Evolutionary conservation across 345 rosid species (phyloP).

Genomic region (Turritis glabra): DNA sequence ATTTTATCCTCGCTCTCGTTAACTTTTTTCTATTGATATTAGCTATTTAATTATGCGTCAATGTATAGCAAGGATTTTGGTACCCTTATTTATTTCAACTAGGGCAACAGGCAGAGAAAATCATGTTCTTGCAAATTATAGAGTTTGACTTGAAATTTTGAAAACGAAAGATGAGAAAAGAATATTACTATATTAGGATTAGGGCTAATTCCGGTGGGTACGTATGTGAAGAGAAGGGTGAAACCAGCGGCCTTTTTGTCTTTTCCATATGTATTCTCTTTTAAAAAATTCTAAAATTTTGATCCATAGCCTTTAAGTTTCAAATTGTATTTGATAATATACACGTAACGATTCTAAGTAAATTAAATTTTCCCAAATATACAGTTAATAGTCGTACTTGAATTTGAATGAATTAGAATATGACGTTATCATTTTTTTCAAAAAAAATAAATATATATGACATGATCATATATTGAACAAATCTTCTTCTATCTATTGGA

Average conservation of each 20-base stretch:
- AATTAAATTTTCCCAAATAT: not conserved
- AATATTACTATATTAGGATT: constrained; percentile 1
- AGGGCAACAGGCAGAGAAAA: not conserved
- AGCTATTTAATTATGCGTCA: no score
- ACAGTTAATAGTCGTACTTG: not conserved
- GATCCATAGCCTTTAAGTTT: not conserved
- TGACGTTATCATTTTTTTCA: not conserved
- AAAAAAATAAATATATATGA: no score
- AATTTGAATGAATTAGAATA: not conserved
- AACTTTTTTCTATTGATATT: not conserved
- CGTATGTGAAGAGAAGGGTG: not conserved
- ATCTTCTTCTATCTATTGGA: not conserved
- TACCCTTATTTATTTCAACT: constrained; percentile 17
- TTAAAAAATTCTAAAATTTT: not conserved
- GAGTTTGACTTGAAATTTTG: constrained; percentile 13
- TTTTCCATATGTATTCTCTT: not conserved
- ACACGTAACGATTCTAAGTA: not conserved
- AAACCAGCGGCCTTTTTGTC: constrained; percentile 38
- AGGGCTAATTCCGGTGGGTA: constrained; percentile 33
- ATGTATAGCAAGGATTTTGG: not conserved
- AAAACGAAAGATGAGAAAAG: not conserved
- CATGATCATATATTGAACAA: not conserved
- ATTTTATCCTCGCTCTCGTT: not conserved
- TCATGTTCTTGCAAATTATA: constrained; percentile 20
- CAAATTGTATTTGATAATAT: not conserved